Conservation (phyloP, 1,284 basidiomycete genomes). For the Melampsora abietis-canadensis region DNA sequence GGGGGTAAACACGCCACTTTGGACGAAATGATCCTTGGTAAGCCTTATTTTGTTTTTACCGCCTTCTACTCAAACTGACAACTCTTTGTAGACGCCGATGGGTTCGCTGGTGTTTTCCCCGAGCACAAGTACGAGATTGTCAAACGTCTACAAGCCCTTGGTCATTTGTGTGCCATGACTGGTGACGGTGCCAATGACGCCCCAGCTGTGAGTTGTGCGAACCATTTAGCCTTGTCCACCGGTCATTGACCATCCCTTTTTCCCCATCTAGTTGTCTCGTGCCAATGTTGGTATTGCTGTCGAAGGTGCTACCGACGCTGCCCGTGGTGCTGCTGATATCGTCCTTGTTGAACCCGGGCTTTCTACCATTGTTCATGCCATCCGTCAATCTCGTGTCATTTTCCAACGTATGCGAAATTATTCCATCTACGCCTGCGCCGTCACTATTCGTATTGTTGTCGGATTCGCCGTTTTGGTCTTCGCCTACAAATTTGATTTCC, state of each 20-base stretch:
- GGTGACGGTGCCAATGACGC: conserved; percentile 97
- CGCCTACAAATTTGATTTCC: conserved; percentile 95
- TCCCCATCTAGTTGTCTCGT: conserved; percentile 62
- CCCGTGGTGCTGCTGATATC: conserved; percentile 90
- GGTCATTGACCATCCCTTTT: background rate
- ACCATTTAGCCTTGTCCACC: background rate
- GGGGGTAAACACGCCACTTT: conserved; percentile 56
- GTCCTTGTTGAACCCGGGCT: conserved; percentile 92
- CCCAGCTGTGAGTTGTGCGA: conserved; percentile 60
- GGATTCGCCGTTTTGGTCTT: conserved; percentile 94
- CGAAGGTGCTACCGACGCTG: conserved; percentile 91
- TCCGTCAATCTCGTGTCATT: conserved; percentile 88
- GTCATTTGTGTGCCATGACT: conserved; percentile 44
- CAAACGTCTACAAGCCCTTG: conserved; percentile 85
- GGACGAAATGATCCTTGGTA: conserved; percentile 53
- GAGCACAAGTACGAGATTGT: conserved; percentile 59
- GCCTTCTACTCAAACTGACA: background rate
- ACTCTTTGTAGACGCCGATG: conserved; percentile 67
- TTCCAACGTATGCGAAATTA: conserved; percentile 98
- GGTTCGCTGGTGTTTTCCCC: conserved; percentile 93
- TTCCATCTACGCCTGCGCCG: conserved; percentile 63
- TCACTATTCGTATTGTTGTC: conserved; percentile 64
- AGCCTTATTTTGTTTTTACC: conserved; percentile 60
- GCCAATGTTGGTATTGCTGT: conserved; percentile 61
- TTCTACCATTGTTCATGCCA: conserved; percentile 93